phyloP scores from a whole-genome alignment of 139 green algal genomes.

The Marvania coccoides region DNA sequence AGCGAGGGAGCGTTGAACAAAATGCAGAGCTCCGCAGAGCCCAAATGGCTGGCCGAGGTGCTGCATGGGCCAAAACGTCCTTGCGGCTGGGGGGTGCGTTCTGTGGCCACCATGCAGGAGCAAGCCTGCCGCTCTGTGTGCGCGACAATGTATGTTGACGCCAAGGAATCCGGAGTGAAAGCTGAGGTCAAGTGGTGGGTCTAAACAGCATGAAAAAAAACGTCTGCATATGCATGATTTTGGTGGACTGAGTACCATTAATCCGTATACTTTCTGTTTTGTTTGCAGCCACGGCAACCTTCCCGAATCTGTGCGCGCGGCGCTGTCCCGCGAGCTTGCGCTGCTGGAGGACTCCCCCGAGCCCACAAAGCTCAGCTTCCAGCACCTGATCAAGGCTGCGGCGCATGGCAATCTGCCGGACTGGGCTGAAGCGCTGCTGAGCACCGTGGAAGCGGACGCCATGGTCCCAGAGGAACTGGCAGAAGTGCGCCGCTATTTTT shows the following conservation, averaged over 20 bases:
- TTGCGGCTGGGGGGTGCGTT: background rate
- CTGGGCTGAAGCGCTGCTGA: background rate
- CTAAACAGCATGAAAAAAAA: no score
- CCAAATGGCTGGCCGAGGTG: background rate
- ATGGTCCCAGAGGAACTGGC: no score
- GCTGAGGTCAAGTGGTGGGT: background rate
- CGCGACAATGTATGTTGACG: background rate
- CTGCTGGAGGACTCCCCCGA: background rate
- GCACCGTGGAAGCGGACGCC: background rate
- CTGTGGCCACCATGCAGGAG: slow-evolving; percentile 1
- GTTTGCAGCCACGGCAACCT: background rate
- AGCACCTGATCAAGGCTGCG: background rate
- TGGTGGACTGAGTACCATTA: no score
- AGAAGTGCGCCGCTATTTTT: background rate
- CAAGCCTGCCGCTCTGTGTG: slow-evolving; percentile 8
- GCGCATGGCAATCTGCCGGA: background rate
- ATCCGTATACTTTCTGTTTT: background rate
- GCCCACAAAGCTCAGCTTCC: slow-evolving; percentile 10
- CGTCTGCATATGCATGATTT: no score
- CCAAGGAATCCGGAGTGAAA: background rate
- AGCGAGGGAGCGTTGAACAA: background rate
- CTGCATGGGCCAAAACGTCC: background rate
- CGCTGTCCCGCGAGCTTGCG: background rate
- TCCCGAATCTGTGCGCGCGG: background rate
- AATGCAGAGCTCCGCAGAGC: background rate